Conservation (phyloP, 148 eudicot species). For the Salicornia ramosissima region DNA sequence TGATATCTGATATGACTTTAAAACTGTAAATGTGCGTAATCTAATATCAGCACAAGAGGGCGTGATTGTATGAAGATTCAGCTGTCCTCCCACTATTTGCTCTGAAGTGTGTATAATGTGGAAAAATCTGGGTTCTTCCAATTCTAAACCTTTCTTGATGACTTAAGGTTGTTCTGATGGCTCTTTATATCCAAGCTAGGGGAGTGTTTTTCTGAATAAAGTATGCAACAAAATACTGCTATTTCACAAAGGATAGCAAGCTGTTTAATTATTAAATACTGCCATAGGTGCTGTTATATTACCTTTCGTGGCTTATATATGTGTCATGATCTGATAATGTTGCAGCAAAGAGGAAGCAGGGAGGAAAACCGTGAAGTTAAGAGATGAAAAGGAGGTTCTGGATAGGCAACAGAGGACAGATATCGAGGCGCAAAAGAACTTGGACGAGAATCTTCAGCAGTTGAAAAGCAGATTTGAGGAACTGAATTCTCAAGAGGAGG, state of each 20-base stretch:
- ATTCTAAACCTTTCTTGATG: not conserved
- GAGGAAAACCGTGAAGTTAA: conserved; percentile 72
- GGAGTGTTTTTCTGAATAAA: not conserved
- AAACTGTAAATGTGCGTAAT: not conserved
- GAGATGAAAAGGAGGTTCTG: conserved; percentile 84
- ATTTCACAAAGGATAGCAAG: not conserved
- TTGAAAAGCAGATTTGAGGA: conserved; percentile 71
- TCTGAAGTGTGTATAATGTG: not conserved
- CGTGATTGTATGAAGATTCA: not conserved
- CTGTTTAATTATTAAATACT: not conserved
- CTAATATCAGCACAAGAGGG: not conserved
- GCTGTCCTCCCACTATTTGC: not conserved
- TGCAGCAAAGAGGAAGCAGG: conserved; percentile 97
- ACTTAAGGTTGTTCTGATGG: not conserved
- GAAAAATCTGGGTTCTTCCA: not conserved
- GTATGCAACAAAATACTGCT: not conserved
- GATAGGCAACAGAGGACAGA: conserved; percentile 93
- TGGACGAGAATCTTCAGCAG: conserved; percentile 85
- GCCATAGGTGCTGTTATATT: not conserved
- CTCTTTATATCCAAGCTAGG: not conserved
- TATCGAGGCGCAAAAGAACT: conserved; percentile 78
- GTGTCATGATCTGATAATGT: conserved; percentile 21
- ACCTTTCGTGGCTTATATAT: not conserved
- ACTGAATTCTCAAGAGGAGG: conserved; percentile 77
- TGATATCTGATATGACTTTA: not conserved